Percentiles rank a stretch among this genome's conserved stretches.
Conservation (phyloP, 176 grass and related monocot species). For the Ensete ventricosum region DNA sequence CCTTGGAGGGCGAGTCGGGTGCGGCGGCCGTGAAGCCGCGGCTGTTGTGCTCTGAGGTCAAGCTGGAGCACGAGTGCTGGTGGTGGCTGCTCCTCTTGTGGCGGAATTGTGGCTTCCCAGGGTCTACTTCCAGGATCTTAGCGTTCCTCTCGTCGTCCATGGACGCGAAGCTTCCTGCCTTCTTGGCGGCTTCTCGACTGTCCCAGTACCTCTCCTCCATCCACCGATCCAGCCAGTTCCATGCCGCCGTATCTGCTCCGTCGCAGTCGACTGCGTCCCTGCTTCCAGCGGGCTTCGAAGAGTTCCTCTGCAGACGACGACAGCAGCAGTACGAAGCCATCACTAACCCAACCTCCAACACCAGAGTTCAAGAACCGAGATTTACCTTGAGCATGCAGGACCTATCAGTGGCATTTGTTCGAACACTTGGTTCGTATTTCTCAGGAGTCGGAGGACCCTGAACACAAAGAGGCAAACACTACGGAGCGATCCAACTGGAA, state of each 20-base stretch:
- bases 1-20: slow-evolving; percentile 50
- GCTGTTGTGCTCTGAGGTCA: slow-evolving; percentile 53
- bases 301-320: slow-evolving; percentile 32
- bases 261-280: slow-evolving; percentile 38
- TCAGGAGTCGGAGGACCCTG: slow-evolving; percentile 62
- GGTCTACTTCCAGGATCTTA: slow-evolving; percentile 88
- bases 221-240: slow-evolving; percentile 88
- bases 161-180: neutral
- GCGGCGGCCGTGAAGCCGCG: slow-evolving; percentile 46
- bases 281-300: slow-evolving; percentile 26
- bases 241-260: slow-evolving; percentile 51
- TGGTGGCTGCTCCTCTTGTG: slow-evolving; percentile 9
- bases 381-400: slow-evolving; percentile 54
- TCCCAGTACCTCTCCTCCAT: slow-evolving; percentile 68
- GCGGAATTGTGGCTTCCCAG: slow-evolving; percentile 61
- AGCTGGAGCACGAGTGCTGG: slow-evolving; percentile 58
- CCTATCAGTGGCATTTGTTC: slow-evolving; percentile 25
- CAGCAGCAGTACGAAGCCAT: neutral
- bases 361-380: slow-evolving; percentile 10
- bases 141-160: slow-evolving; percentile 77
- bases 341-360: neutral
- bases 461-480: neutral
- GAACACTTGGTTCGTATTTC: slow-evolving; percentile 46
- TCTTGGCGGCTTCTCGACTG: neutral
- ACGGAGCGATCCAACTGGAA: neutral